Evolutionary conservation across 208 protist species (phyloP), one percentile per base, ranked within the genome.

Genomic region (Acanthamoeba lenticulata): DNA sequence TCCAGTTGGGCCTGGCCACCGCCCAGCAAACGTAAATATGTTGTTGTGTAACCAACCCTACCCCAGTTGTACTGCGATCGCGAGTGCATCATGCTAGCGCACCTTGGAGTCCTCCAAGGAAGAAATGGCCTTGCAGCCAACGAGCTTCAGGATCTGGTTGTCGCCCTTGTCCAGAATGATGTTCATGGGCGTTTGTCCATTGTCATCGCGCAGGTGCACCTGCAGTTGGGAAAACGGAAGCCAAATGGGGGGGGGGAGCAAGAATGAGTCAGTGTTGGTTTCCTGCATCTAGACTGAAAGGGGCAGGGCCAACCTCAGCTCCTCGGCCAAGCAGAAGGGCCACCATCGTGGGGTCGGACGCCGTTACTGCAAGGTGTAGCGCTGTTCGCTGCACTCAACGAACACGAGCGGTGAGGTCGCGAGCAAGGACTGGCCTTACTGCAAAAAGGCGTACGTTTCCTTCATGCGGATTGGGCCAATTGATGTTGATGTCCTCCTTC

Each of bases 91-190:
- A 44, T n/a, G n/a, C n/a, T n/a, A n/a, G n/a, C n/a, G 69, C 36
- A 65, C 81, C 34, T 90, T 90, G 81, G 81, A 62, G 7, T 90
- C 81, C 38, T 90, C 81, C 1, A 90, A 44, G 0, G 81, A 90
- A 27, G 81, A 90, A 7, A 90, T 49, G 1, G 81, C 81, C 47
- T 90, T 90, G 45, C 81, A 90, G 5, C 81, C 81, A 6, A 90
- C 81, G 5, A 90, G 52, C 81, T 90, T 90, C n/a, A 90, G 52
- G n/a, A 90, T 90, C 38, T 90, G 81, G n/a, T 90, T 90, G 45
- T 90, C 81, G 6, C 81, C 81, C 47, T 62, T 90, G 81, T 90
- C 81, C 47, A 90, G 34, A 4, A 90, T 90, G 6, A 90, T 40
- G 81, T 62, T 90, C 81, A 90, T 90, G 4, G 52, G 49, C 32